These are phyloP conservation scores for Striga asiatica DNA, from an alignment of 257 asterid genomes.

Conservation along the genomic window DNA sequence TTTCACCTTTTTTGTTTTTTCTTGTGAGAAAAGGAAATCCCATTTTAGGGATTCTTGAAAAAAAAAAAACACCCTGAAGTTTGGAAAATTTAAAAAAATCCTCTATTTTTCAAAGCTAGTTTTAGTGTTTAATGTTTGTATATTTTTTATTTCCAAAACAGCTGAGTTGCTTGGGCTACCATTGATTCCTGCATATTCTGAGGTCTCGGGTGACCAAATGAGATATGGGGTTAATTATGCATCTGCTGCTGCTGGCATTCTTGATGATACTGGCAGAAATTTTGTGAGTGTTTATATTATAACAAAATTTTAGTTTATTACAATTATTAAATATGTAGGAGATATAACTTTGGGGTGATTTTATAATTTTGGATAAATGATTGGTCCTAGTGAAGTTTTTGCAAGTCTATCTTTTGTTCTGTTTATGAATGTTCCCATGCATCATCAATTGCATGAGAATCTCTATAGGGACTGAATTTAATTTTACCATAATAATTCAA, in stretches of 20 bases:
- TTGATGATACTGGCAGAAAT: slow-evolving; percentile 61
- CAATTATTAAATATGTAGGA: too few species aligned
- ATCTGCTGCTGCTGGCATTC: slow-evolving; percentile 86
- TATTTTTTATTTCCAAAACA: slow-evolving; percentile 14
- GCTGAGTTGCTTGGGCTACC: slow-evolving; percentile 78
- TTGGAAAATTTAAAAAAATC: too few species aligned
- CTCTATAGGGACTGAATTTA: too few species aligned
- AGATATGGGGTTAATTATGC: slow-evolving; percentile 78
- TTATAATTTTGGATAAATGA: background rate
- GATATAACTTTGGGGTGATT: background rate
- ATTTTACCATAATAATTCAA: too few species aligned
- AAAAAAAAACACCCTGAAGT: background rate
- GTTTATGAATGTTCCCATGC: too few species aligned
- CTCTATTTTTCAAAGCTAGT: background rate
- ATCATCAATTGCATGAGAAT: too few species aligned
- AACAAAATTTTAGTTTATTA: too few species aligned
- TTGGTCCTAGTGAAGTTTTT: too few species aligned
- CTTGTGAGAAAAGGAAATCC: too few species aligned
- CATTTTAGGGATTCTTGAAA: background rate
- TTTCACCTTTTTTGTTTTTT: background rate
- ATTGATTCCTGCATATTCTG: slow-evolving; percentile 48
- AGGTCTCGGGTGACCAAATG: slow-evolving; percentile 40
- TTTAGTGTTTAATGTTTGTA: too few species aligned
- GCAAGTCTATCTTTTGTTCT: too few species aligned
- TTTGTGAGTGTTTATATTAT: background rate